Evolutionary conservation across 345 rosid species (phyloP).

Genomic region (Orychophragmus violaceus): DNA sequence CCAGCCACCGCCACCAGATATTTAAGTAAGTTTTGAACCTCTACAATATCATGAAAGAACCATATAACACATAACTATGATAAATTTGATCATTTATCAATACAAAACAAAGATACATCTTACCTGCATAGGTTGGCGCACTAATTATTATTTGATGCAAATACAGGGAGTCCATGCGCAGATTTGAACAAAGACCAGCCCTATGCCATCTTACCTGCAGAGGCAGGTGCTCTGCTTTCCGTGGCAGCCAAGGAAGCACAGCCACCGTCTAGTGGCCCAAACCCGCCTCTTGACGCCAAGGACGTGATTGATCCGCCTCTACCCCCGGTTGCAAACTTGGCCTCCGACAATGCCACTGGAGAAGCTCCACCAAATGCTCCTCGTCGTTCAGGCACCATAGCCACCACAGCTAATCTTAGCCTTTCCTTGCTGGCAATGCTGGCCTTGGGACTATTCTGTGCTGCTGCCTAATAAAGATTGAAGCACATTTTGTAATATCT

Average conservation of each 20-base stretch:
- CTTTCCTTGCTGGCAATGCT: conserved; percentile 32
- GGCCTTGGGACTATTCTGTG: conserved; percentile 26
- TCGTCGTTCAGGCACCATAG: conserved; percentile 25
- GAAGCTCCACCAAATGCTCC: conserved; percentile 12
- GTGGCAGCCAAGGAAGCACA: conserved; percentile 18
- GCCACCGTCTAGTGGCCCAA: conserved; percentile 38
- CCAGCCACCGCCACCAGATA: conserved; percentile 78
- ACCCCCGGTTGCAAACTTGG: conserved; percentile 43
- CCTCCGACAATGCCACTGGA: background rate
- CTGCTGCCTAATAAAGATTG: background rate
- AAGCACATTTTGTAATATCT: background rate
- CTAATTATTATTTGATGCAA: conserved; percentile 19
- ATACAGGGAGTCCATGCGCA: conserved; percentile 64
- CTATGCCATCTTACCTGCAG: conserved; percentile 43
- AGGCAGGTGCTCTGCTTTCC: conserved; percentile 38
- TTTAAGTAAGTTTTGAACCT: conserved; percentile 43
- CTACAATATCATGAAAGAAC: background rate
- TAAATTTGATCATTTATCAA: too few species aligned
- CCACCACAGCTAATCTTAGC: conserved; percentile 30
- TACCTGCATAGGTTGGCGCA: too few species aligned
- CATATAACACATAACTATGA: background rate
- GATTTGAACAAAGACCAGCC: conserved; percentile 24
- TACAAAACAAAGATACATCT: too few species aligned
- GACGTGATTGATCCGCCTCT: conserved; percentile 79
- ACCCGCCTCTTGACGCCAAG: conserved; percentile 40